Conservation (phyloP, 2,329 filamentous ascomycete genomes). For the Cryphonectria japonica region DNA sequence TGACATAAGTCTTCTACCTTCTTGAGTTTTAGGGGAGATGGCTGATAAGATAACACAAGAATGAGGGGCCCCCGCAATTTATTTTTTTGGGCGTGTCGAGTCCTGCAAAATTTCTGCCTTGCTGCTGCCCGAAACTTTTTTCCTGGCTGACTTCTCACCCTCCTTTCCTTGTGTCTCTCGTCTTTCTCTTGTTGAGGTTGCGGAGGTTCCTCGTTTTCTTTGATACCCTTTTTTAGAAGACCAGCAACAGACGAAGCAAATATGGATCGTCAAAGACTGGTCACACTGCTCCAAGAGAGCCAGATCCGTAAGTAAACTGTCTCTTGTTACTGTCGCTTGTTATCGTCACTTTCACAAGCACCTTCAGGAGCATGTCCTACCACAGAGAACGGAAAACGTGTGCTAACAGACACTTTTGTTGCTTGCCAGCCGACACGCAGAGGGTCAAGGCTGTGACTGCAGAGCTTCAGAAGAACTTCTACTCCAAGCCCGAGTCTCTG, state of each 20-base stretch:
- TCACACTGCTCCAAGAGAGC: conserved; percentile 84
- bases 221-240: conserved; percentile 17
- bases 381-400: conserved; percentile 31
- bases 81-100: conserved; percentile 10
- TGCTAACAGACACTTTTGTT: conserved; percentile 37
- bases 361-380: no score
- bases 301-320: conserved; percentile 73
- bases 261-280: conserved; percentile 84
- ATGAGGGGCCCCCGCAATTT: conserved; percentile 18
- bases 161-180: neutral
- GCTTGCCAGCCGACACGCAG: conserved; percentile 75
- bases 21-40: conserved; percentile 22
- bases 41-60: conserved; percentile 44
- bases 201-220: conserved; percentile 12
- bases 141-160: neutral
- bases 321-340: neutral
- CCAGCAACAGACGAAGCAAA: conserved; percentile 26
- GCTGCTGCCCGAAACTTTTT: conserved; percentile 6
- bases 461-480: conserved; percentile 91
- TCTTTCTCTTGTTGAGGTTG: conserved; percentile 7
- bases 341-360: no score
- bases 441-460: conserved; percentile 88
- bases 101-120: conserved; percentile 17
- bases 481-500: conserved; percentile 81
- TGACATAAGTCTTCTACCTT: neutral